A percentile compares a stretch with the other conserved stretches of the same genome.
These are phyloP conservation scores for Diaporthe sp. DNA, from an alignment of 2,329 filamentous ascomycete genomes.

Conservation along the genomic window DNA sequence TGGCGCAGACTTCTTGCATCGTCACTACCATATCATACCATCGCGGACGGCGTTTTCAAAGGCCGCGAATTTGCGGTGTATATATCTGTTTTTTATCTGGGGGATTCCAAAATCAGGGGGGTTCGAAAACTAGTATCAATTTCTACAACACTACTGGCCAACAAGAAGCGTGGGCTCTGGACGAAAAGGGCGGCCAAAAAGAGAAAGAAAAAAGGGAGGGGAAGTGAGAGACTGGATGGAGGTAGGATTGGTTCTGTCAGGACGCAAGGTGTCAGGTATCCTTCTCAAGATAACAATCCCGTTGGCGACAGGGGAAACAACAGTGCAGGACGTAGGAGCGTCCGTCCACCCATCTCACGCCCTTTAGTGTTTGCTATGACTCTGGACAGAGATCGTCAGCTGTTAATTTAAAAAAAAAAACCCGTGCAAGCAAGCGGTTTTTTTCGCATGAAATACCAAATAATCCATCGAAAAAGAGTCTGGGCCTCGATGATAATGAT, in stretches of 20 bases:
- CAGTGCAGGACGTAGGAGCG: neutral
- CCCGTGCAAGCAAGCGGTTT: neutral
- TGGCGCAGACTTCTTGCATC: slow-evolving; percentile 7
- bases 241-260: neutral
- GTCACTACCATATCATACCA: slow-evolving; percentile 9
- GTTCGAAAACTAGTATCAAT: neutral
- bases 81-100: neutral
- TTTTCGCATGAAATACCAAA: neutral
- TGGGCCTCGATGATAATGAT: neutral
- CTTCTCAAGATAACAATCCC: neutral
- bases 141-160: neutral
- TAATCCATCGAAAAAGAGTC: neutral
- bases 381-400: slow-evolving; percentile 2
- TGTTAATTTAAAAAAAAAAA: neutral
- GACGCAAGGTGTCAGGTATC: neutral
- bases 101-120: slow-evolving; percentile 7
- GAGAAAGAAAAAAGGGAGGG: neutral
- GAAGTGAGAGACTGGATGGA: neutral
- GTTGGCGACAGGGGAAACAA: neutral
- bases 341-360: neutral
- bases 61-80: slow-evolving; percentile 6
- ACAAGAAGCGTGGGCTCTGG: neutral
- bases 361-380: neutral
- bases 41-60: slow-evolving; percentile 16
- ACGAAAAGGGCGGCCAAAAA: neutral